phyloP scores from a whole-genome alignment of 306 rosid genomes.

The Nissolia schottii region DNA sequence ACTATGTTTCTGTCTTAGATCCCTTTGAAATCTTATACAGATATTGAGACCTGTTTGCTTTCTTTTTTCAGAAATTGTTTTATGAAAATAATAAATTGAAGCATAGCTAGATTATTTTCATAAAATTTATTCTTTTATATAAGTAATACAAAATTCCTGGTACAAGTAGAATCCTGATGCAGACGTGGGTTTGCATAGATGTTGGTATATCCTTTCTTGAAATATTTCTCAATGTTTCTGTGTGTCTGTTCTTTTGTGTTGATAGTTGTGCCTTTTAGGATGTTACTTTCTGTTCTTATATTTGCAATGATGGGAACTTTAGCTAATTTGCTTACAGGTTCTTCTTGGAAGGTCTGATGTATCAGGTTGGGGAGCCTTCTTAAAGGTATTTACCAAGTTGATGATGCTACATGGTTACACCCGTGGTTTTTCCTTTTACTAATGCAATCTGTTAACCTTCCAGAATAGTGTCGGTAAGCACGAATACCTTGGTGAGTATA shows the following conservation, averaged over 20 bases:
- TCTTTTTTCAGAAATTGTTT: not conserved
- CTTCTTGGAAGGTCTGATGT: conserved; percentile 95
- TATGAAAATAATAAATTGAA: not conserved
- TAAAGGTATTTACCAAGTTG: conserved; percentile 55
- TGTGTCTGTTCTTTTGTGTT: not conserved
- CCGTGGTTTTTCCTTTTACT: conserved; percentile 22
- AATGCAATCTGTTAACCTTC: conserved; percentile 29
- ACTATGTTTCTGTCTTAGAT: conserved; percentile 15
- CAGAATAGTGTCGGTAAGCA: conserved; percentile 97
- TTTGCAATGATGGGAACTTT: not conserved
- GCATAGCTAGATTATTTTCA: not conserved
- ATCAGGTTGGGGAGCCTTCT: conserved; percentile 99
- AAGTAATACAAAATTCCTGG: not conserved
- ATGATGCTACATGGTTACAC: not conserved
- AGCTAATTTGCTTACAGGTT: conserved; percentile 50
- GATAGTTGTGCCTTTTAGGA: not conserved
- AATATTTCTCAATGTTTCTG: not conserved
- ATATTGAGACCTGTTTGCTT: not conserved
- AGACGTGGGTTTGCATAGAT: conserved; percentile 6
- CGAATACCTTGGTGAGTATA: conserved; percentile 99
- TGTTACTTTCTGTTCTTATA: not conserved
- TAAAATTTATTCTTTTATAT: not conserved
- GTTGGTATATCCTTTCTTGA: not conserved
- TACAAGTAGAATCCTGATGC: not conserved
- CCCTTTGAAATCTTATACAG: not conserved